Conservation (phyloP, 1,284 basidiomycete species). For the Ustilago hordei region DNA sequence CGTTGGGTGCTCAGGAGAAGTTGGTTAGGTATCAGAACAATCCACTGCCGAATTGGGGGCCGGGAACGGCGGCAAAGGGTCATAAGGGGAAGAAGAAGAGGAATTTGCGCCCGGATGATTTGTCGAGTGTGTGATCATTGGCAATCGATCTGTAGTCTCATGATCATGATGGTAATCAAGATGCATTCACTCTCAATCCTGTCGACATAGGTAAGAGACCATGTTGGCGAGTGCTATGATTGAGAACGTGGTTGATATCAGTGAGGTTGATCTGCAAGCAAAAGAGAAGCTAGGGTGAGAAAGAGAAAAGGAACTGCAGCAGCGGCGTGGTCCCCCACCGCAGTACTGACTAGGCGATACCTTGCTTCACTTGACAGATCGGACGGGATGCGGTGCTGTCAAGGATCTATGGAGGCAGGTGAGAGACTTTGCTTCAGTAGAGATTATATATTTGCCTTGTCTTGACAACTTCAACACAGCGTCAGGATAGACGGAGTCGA, state of each 20-base stretch:
- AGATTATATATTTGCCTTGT: no score
- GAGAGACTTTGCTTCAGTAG: not conserved
- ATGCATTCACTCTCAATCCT: no score
- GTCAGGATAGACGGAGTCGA: no score
- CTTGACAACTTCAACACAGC: no score
- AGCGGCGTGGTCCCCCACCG: conserved; percentile 84
- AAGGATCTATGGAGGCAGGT: conserved; percentile 82
- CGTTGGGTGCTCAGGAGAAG: conserved; percentile 36
- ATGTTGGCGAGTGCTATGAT: not conserved
- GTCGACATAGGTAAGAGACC: no score
- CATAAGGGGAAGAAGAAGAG: conserved; percentile 56
- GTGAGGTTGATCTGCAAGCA: not conserved
- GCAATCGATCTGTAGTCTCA: not conserved
- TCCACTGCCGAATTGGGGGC: conserved; percentile 92
- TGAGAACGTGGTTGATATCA: not conserved
- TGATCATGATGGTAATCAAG: not conserved
- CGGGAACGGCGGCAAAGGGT: conserved; percentile 71
- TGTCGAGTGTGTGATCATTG: conserved; percentile 1
- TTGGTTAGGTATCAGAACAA: conserved; percentile 85
- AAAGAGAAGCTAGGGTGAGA: not conserved
- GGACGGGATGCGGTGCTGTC: conserved; percentile 84
- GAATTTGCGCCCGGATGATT: conserved; percentile 46
- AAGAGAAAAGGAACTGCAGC: conserved; percentile 74
- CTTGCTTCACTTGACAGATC: conserved; percentile 83
- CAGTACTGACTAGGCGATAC: conserved; percentile 85